phyloP scores from a whole-genome alignment of 2,329 filamentous ascomycete genomes.

The Nemania sp. region DNA sequence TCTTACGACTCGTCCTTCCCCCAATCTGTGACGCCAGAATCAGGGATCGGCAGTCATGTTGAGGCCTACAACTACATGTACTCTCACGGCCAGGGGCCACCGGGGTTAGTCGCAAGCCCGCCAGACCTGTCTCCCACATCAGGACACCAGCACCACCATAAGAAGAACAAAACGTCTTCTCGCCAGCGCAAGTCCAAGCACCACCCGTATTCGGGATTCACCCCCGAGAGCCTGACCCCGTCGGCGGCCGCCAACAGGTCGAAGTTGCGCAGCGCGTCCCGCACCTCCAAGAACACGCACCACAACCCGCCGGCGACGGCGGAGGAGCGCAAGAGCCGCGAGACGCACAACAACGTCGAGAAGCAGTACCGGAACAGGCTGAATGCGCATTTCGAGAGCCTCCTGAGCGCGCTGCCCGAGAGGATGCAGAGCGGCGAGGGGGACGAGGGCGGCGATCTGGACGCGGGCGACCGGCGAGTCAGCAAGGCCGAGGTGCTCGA shows the following conservation, averaged over 20 bases:
- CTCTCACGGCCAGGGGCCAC: slow-evolving; percentile 32
- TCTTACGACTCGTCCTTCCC: slow-evolving; percentile 35
- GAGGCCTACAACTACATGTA: slow-evolving; percentile 36
- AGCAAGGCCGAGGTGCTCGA: slow-evolving; percentile 54
- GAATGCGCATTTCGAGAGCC: slow-evolving; percentile 51
- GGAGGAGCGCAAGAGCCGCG: slow-evolving; percentile 42
- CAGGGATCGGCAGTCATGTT: slow-evolving; percentile 27
- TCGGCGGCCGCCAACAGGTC: slow-evolving; percentile 27
- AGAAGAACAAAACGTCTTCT: slow-evolving; percentile 28
- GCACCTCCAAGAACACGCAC: slow-evolving; percentile 43
- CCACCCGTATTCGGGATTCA: slow-evolving; percentile 25
- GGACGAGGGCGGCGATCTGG: slow-evolving; percentile 32
- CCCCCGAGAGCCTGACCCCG: slow-evolving; percentile 19
- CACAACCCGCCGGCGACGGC: slow-evolving; percentile 42
- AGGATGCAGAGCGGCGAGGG: slow-evolving; percentile 41
- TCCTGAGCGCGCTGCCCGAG: slow-evolving; percentile 48
- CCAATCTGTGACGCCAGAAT: slow-evolving; percentile 30
- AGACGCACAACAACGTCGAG: slow-evolving; percentile 53
- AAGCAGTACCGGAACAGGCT: slow-evolving; percentile 55
- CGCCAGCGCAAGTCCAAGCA: slow-evolving; percentile 29
- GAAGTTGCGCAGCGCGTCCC: slow-evolving; percentile 41
- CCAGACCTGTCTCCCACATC: slow-evolving; percentile 28
- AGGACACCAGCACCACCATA: slow-evolving; percentile 27
- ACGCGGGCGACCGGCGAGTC: slow-evolving; percentile 36
- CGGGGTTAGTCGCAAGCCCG: slow-evolving; percentile 26